Evolutionary conservation across 108 stramenopile species (phyloP).

Genomic region (Chaetoceros tenuissimus): DNA sequence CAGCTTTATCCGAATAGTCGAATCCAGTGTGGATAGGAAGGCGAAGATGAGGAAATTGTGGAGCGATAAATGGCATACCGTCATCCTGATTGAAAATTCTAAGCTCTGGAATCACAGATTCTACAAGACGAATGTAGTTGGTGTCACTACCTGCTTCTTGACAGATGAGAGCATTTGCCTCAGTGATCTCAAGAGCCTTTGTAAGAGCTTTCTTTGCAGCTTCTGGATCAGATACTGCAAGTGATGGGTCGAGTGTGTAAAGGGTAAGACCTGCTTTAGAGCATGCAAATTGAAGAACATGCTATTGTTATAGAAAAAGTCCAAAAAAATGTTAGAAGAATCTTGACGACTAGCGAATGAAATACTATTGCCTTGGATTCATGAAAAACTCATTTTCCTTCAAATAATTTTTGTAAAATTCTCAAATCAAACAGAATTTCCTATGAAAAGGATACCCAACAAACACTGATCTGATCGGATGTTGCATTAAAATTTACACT

Average conservation of each 20-base stretch:
- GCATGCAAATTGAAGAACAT: conserved; percentile 87
- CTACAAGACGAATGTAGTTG: conserved; percentile 64
- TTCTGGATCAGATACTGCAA: conserved; percentile 53
- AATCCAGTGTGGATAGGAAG: conserved; percentile 83
- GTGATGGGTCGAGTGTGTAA: conserved; percentile 64
- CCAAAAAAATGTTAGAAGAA: conserved; percentile 1
- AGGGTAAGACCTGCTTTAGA: conserved; percentile 78
- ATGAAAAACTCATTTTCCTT: too few species aligned
- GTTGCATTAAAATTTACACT: too few species aligned
- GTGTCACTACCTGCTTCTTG: conserved; percentile 78
- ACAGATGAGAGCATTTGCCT: conserved; percentile 72
- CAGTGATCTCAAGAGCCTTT: conserved; percentile 62
- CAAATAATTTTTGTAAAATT: conserved; percentile 4
- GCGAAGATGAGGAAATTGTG: conserved; percentile 78
- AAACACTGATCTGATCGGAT: too few species aligned
- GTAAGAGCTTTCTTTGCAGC: conserved; percentile 56
- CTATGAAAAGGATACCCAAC: background rate
- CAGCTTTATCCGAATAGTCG: conserved; percentile 70
- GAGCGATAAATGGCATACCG: conserved; percentile 75
- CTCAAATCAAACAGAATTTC: background rate
- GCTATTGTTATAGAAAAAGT: conserved; percentile 29
- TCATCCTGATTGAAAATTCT: conserved; percentile 68
- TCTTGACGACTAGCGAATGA: background rate
- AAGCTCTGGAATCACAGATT: conserved; percentile 71
- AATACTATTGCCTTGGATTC: too few species aligned